Evolutionary conservation across 2,329 filamentous ascomycete genomes (phyloP).

Genomic region (Celoporthe dispersa): DNA sequence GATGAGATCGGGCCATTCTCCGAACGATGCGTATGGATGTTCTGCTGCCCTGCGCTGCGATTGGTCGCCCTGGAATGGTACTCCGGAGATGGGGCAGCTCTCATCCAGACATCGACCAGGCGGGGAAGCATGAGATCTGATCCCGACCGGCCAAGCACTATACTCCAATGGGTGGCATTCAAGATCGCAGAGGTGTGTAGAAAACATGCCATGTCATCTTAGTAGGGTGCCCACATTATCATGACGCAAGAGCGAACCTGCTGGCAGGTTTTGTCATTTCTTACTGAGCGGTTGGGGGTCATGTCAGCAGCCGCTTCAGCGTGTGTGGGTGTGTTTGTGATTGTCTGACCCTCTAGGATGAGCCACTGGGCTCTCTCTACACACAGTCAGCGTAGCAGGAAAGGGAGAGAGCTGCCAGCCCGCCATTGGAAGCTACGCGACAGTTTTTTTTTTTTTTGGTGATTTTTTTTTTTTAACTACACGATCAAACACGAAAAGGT

Average conservation of each 20-base stretch:
- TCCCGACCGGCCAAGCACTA: neutral
- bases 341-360: neutral
- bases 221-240: neutral
- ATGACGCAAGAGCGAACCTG: neutral
- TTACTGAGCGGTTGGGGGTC: neutral
- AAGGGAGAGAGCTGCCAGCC: neutral
- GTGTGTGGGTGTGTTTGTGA: neutral
- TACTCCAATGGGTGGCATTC: neutral
- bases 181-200: neutral
- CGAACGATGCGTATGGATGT: neutral
- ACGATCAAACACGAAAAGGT: constrained; percentile 1
- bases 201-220: neutral
- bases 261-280: neutral
- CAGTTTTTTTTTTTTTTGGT: no score
- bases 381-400: neutral
- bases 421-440: neutral
- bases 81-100: neutral
- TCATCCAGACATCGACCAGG: neutral
- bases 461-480: no score
- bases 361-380: neutral
- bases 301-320: neutral
- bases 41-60: neutral
- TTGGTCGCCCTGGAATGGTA: neutral
- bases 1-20: neutral
- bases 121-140: constrained; percentile 1